Conservation (phyloP, 345 rosid genomes). For the Populus tremula region DNA sequence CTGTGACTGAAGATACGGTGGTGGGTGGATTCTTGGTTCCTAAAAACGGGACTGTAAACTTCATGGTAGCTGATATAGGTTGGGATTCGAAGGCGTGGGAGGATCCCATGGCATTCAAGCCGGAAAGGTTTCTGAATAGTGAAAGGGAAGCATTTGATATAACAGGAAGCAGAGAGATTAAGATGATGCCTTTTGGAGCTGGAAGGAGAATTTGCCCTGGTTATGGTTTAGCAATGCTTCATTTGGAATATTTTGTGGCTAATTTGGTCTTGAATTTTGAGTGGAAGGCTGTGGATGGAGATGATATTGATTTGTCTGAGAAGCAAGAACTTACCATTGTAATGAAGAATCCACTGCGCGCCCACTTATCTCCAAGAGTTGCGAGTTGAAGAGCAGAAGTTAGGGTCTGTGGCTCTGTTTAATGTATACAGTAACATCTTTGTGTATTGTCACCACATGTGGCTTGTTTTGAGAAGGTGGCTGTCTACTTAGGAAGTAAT, state of each 20-base stretch:
- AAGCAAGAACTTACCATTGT: neutral
- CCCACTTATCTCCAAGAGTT: neutral
- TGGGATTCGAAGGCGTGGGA: slow-evolving; percentile 23
- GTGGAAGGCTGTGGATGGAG: slow-evolving; percentile 18
- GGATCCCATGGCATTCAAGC: slow-evolving; percentile 22
- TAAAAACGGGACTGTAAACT: slow-evolving; percentile 1
- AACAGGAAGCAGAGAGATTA: slow-evolving; percentile 17
- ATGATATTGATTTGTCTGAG: slow-evolving; percentile 9
- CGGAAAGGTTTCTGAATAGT: slow-evolving; percentile 14
- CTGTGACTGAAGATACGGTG: slow-evolving; percentile 6
- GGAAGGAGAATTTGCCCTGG: slow-evolving; percentile 25
- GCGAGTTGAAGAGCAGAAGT: neutral
- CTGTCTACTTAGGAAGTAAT: no score
- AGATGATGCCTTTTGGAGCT: slow-evolving; percentile 23
- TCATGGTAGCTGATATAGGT: slow-evolving; percentile 19
- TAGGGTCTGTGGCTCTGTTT: no score
- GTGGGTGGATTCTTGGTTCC: slow-evolving; percentile 4
- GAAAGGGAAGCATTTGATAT: slow-evolving; percentile 1
- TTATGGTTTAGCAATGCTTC: slow-evolving; percentile 14
- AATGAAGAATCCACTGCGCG: slow-evolving; percentile 11
- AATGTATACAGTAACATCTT: no score
- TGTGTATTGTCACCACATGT: no score
- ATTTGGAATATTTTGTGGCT: slow-evolving; percentile 21
- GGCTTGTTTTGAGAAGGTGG: no score
- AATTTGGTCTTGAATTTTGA: slow-evolving; percentile 17